Evolutionary conservation across 768 basidiomycete genomes (phyloP).

Genomic region (Roridomyces roridus): DNA sequence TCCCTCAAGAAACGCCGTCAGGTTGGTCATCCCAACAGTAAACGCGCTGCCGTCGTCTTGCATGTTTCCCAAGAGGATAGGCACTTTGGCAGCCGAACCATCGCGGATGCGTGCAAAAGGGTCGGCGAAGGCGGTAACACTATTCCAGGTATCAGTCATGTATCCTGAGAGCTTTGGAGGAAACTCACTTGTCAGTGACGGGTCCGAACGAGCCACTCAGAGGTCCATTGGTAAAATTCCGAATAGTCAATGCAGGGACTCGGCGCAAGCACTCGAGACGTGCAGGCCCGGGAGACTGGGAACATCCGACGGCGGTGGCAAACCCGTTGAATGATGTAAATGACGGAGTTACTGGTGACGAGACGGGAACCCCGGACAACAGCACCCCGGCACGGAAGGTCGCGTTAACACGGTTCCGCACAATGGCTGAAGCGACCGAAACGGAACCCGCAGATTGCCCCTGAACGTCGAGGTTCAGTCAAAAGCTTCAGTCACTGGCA

Average conservation of each 20-base stretch:
- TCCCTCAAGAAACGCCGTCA: conserved; percentile 14
- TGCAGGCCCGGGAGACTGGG: conserved; percentile 22
- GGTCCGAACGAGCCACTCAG: conserved; percentile 1
- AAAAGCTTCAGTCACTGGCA: no score
- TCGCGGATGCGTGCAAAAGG: conserved; percentile 20
- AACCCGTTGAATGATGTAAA: conserved; percentile 12
- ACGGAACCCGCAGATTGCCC: conserved; percentile 6
- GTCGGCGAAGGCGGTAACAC: conserved; percentile 12
- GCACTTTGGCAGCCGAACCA: conserved; percentile 15
- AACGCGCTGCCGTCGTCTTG: conserved; percentile 23
- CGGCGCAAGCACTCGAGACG: conserved; percentile 27
- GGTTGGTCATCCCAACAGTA: conserved; percentile 16
- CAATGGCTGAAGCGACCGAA: conserved; percentile 6
- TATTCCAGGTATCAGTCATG: background rate
- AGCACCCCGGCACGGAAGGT: conserved; percentile 6
- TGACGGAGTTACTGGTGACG: background rate
- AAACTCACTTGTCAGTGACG: conserved; percentile 14
- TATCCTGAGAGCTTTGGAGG: background rate
- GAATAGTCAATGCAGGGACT: conserved; percentile 26
- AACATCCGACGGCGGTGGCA: conserved; percentile 20
- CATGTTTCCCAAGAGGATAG: conserved; percentile 21
- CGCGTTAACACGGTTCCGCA: background rate
- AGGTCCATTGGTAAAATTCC: conserved; percentile 23
- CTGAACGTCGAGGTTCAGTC: background rate
- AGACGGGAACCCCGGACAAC: conserved; percentile 7